Evolutionary conservation across 371 early-diverging fungal genomes (phyloP).

Genomic region (Vittaforma corneae): DNA sequence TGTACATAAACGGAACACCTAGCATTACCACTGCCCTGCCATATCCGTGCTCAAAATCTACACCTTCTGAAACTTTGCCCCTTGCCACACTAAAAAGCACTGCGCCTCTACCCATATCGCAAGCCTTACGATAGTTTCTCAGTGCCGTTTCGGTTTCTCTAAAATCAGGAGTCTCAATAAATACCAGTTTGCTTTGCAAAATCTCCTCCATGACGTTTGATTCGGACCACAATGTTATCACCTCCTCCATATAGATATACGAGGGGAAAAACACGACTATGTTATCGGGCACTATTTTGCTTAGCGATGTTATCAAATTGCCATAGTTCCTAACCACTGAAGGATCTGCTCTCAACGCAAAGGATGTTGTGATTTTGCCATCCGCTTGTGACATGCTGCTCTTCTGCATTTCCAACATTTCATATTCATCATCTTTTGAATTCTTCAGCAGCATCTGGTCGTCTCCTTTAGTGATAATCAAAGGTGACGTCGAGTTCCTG

Average conservation of each 20-base stretch:
- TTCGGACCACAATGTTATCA: slow-evolving; percentile 92
- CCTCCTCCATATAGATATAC: slow-evolving; percentile 94
- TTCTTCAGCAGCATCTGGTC: slow-evolving; percentile 57
- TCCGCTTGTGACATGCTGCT: neutral
- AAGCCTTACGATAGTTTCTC: slow-evolving; percentile 83
- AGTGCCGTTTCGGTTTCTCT: slow-evolving; percentile 89
- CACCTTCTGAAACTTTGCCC: slow-evolving; percentile 96
- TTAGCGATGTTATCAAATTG: slow-evolving; percentile 80
- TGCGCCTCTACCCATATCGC: slow-evolving; percentile 94
- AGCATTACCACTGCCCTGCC: slow-evolving; percentile 84
- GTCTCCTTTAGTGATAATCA: slow-evolving; percentile 63
- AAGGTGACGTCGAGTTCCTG: slow-evolving; percentile 79
- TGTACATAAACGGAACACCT: slow-evolving; percentile 90
- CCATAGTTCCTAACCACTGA: slow-evolving; percentile 98
- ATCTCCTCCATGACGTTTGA: slow-evolving; percentile 66
- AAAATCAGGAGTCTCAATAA: slow-evolving; percentile 95
- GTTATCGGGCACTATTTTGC: slow-evolving; percentile 88
- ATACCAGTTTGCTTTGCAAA: slow-evolving; percentile 85
- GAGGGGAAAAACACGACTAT: slow-evolving; percentile 95
- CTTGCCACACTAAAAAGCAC: slow-evolving; percentile 94
- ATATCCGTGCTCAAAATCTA: slow-evolving; percentile 97
- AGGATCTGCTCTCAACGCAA: slow-evolving; percentile 89
- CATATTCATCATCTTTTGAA: neutral
- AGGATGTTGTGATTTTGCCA: slow-evolving; percentile 73
- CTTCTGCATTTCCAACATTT: slow-evolving; percentile 2